Base-by-base conservation (phyloP, 2,329 filamentous ascomycete genomes). In the Fusarium pilosicola region DNA sequence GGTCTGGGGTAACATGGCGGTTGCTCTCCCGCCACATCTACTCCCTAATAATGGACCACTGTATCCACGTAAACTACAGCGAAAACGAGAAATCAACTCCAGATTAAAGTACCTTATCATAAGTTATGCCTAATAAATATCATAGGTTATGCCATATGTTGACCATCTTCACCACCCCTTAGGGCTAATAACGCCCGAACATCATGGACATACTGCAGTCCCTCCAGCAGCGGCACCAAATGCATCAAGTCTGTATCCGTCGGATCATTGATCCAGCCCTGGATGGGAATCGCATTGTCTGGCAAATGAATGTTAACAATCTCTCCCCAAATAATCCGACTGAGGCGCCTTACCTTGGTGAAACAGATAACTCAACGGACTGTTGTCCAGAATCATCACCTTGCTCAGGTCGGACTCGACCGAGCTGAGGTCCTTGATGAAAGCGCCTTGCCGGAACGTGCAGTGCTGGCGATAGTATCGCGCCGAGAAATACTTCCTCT, bases 261-360 rank as follows among this genome's bases (percentile, higher is more conserved):
- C 28, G 96, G 96, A 84, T 99, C 96, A 82, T 92, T 97, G 84
- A 99, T 98, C 96, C 96, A 99, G 80, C 96, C 96, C 85, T 98
- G 96, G 80, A 99, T 98, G 7, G 96, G 96, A 79, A 99, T 98
- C 57, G 96, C 96, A 85, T 99, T 99, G 83, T 99, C 96, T 99
- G 79, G 18, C n/a, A 36, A 52, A 36, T 13, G 11, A 65, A 15
- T 18, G 74, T 74, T 32, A 76, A 60, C 46, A 60, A 26, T 38
- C 32, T 52, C 24, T 38, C 30, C 41, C 17, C 5, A 17, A 26
- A 34, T 24, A 59, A 22, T 8, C 45, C 14, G 26, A 22, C n/a
- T 28, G 48, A 36, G 32, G 41, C 30, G 22, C 20, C 41, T 80
- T 85, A 96, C 96, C 96, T 91, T 97, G 95, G 81, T 98, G 96